Evolutionary conservation across 2,329 filamentous ascomycete genomes (phyloP), one percentile per base, ranked within the genome.

Genomic region (Aspergillus hiratsukae): DNA sequence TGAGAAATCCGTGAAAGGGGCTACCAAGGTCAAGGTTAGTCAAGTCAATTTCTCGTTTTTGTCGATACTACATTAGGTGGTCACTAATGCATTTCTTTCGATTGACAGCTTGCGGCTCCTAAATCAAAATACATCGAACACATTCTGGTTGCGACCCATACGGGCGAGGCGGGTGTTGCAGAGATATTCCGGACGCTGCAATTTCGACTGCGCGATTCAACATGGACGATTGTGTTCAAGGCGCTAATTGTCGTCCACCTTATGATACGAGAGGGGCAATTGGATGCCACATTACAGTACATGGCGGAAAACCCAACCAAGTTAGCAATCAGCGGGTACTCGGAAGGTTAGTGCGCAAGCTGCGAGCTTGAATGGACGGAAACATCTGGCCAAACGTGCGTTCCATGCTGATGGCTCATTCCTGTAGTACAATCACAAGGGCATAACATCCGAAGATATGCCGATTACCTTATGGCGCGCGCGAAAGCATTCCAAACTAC

Each of bases 141-240:
- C 72, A 97, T 99, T 71, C 84, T 99, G 56, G 83, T 97, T 64
- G 93, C 94, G 61, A 99, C 94, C 40, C 91, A 97, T 76, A 88
- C 91, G 23, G 94, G 92, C 65, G 94, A 99, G 76, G 89, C 90
- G 53, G 94, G 93, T 64, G 91, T 99, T 58, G 93, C 88, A 58
- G 94, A 99, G 78, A 90, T 99, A 69, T 97, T 99, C 74, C 87
- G 94, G 59, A 90, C 91, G 45, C 80, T 99, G 54, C 91, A 95
- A 71, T 86, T 91, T 72, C 86, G 94, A 52, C 77, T 99, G 64
- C 88, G 91, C 72, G 94, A 99, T 74, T 93, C 93, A 64, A 96
- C 94, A 81, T 99, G 94, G 94, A 99, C 94, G n/a, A 91, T 97
- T 56, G 93, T 96, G 62, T 96, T 97, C 86, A 99, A 99, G 80